Evolutionary conservation across 768 basidiomycete genomes (phyloP).

Genomic region (Pulveroboletus sp.): DNA sequence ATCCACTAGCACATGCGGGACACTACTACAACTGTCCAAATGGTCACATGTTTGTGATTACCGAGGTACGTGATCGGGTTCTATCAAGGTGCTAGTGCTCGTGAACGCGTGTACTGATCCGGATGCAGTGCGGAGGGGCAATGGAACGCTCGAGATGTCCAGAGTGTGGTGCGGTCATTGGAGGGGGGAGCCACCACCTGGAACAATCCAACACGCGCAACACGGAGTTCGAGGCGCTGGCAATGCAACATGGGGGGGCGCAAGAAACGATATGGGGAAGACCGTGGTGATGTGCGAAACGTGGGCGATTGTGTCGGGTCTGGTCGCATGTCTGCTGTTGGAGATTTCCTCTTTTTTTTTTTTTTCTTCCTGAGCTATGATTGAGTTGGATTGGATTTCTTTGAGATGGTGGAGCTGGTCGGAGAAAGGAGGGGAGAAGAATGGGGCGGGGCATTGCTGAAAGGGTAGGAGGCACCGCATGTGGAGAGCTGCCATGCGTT

Average conservation of each 20-base stretch:
- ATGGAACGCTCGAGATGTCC: slow-evolving; percentile 45
- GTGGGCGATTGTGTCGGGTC: neutral
- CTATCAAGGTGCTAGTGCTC: neutral
- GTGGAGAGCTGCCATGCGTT: too few species aligned
- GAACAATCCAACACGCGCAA: slow-evolving; percentile 41
- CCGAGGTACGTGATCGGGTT: slow-evolving; percentile 36
- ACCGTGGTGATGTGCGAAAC: slow-evolving; percentile 7
- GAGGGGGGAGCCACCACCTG: slow-evolving; percentile 43
- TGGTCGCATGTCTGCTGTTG: neutral
- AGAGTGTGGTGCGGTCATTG: slow-evolving; percentile 53
- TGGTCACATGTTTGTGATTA: slow-evolving; percentile 59
- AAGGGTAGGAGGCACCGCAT: too few species aligned
- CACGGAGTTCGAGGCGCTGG: slow-evolving; percentile 44
- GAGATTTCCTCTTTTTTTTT: neutral
- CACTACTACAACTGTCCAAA: slow-evolving; percentile 52
- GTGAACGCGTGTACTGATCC: neutral
- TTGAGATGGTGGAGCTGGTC: too few species aligned
- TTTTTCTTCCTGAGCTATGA: neutral
- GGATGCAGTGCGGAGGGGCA: slow-evolving; percentile 53
- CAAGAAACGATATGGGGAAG: slow-evolving; percentile 26
- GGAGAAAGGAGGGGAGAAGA: too few species aligned
- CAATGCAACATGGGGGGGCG: slow-evolving; percentile 27
- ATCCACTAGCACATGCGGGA: slow-evolving; percentile 33
- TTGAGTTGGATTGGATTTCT: too few species aligned
- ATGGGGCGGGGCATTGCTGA: too few species aligned